Evolutionary conservation across 2,329 filamentous ascomycete genomes (phyloP), one percentile per base, ranked within the genome.

Genomic region (Hymenotorrendiella dingleyae): DNA sequence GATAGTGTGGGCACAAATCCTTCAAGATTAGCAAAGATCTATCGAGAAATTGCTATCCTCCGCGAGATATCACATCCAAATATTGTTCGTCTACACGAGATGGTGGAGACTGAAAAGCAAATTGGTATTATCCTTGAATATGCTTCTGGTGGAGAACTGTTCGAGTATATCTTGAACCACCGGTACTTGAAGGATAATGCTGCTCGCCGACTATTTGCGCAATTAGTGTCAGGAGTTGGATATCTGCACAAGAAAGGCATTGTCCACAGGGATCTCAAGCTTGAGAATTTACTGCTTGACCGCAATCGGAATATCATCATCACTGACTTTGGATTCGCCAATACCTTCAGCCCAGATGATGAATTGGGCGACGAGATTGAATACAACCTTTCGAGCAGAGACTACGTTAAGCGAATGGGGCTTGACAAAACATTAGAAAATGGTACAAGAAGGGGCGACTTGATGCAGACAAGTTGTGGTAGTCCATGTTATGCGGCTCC

Each of bases 221-320:
- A 98, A 67, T 76, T 98, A 32, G 84, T 98, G 10, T 97, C 91
- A 6, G 93, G 93, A 30, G 93, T 98, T 9, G 93, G 93, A 26
- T 98, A 98, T 66, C 72, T 98, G 45, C 93, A 98, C 69, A 96
- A 95, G 67, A 97, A 95, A 68, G 93, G 93, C 48, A 98, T 98
- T 54, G 93, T 98, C 11, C 93, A 98, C 64, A 83, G 93, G 58
- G 93, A 98, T 68, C 68, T 98, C 53, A 98, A 98, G 68, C 74
- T 98, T 35, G 93, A 98, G 67, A 98, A 98, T 61, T 65, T 98
- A 57, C 75, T 98, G 27, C 75, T 98, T 39, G 93, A 98, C 66
- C 84, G 91, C 50, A 96, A 98, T 62, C 84, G 89, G 50, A 98
- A 98, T 70, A 97, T 98, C 60, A 98, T 98, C 67, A 98, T 98